Conservation (phyloP, 768 basidiomycete genomes). For the Amanita exitialis region DNA sequence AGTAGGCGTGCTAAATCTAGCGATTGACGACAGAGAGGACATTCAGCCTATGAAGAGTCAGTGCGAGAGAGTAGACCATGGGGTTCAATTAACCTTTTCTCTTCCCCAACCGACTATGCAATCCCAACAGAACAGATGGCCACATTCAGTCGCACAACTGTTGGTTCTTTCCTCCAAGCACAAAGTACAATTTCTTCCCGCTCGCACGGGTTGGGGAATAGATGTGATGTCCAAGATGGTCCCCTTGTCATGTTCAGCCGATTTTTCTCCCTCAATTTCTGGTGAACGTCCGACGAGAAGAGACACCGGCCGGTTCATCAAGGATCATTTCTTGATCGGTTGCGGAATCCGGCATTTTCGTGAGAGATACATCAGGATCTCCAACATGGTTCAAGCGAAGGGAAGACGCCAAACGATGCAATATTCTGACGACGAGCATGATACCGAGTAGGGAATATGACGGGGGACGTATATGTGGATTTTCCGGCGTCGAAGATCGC, state of each 20-base stretch:
- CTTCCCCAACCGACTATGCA: constrained; percentile 85
- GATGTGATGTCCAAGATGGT: constrained; percentile 52
- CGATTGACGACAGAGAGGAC: constrained; percentile 77
- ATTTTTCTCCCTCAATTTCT: constrained; percentile 42
- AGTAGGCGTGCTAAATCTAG: constrained; percentile 58
- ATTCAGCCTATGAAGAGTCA: constrained; percentile 49
- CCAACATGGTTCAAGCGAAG: constrained; percentile 21
- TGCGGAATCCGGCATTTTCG: constrained; percentile 15
- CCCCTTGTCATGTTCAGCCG: constrained; percentile 61
- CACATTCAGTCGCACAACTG: constrained; percentile 80
- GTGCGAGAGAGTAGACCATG: background rate
- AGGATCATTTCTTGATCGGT: constrained; percentile 30
- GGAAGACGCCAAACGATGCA: constrained; percentile 47
- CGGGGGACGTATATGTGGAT: constrained; percentile 66
- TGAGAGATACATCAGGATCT: background rate
- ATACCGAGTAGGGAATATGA: constrained; percentile 84
- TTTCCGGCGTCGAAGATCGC: constrained; percentile 65
- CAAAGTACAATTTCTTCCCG: constrained; percentile 65
- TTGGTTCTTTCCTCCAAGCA: constrained; percentile 80
- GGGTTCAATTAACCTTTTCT: constrained; percentile 52
- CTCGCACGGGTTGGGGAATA: constrained; percentile 43
- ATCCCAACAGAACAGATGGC: constrained; percentile 85
- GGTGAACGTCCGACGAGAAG: constrained; percentile 41
- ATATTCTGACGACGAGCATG: constrained; percentile 52
- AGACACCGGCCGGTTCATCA: constrained; percentile 54